Conservation (phyloP, 768 basidiomycete species). For the Chiua virens region DNA sequence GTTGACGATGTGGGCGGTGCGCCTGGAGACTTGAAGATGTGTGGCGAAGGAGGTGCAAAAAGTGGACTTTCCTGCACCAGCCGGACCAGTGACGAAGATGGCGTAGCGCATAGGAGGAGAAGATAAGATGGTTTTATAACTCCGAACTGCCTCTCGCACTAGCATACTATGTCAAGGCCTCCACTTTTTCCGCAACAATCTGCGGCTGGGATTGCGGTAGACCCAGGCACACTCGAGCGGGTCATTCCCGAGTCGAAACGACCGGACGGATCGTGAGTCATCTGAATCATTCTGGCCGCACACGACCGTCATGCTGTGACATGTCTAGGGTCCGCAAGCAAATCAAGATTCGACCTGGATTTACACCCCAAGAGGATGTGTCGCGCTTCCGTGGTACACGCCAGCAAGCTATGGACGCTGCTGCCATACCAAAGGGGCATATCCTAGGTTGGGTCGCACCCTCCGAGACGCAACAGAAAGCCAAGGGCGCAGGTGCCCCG, state of each 20-base stretch:
- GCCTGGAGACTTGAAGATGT: slow-evolving; percentile 78
- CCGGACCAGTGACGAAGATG: slow-evolving; percentile 90
- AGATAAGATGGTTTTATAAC: slow-evolving; percentile 28
- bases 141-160: slow-evolving; percentile 22
- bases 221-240: slow-evolving; percentile 83
- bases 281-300: slow-evolving; percentile 4
- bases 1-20: slow-evolving; percentile 91
- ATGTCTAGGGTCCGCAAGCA: slow-evolving; percentile 76
- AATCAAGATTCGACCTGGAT: slow-evolving; percentile 87
- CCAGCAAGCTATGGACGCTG: slow-evolving; percentile 70
- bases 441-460: slow-evolving; percentile 80
- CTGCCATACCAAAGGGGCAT: slow-evolving; percentile 70
- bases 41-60: slow-evolving; percentile 88
- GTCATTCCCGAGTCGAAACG: slow-evolving; percentile 85
- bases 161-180: slow-evolving; percentile 68
- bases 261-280: slow-evolving; percentile 76
- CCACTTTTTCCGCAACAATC: slow-evolving; percentile 71
- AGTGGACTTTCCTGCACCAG: slow-evolving; percentile 96
- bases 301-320: slow-evolving; percentile 9
- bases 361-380: slow-evolving; percentile 93
- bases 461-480: slow-evolving; percentile 36
- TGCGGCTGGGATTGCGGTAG: slow-evolving; percentile 76
- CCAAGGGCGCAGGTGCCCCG: slow-evolving; percentile 28
- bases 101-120: slow-evolving; percentile 73
- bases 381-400: slow-evolving; percentile 79